Evolutionary conservation across 768 basidiomycete genomes (phyloP), one percentile per base, ranked within the genome.

Genomic region (Clitopilus hobsonii): DNA sequence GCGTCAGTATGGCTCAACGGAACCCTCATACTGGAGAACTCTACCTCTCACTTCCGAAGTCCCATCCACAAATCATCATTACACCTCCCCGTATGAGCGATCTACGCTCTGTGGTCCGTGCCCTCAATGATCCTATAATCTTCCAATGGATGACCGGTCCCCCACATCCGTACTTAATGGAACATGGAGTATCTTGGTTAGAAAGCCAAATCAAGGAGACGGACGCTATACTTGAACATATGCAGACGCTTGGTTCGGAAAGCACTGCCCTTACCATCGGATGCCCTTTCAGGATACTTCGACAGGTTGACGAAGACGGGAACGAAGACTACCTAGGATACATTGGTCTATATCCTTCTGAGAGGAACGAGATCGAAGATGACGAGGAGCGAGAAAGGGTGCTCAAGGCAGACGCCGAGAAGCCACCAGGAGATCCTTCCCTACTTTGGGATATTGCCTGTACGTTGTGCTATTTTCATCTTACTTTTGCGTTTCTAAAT

Each of bases 401-500:
- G 11, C 58, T 63, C n/a, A 62, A 64, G 38, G 72, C 70, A 57
- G 82, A 84, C 61, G 56, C 62, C 6, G 56, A 53, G 11, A 72
- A 69, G 51, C 54, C 53, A 14, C 55, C 63, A 10, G 81, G 80
- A 4, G 79, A 83, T 60, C 71, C 77, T 2, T 64, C 63, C 22
- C 81, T 82, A 49, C 59, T 77, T 18, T 83, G 79, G 79, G 67
- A 67, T 14, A 67, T 84, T 51, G 83, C 79, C 59, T 72, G 83
- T 82, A 64, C 13, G 76, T 24, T 6, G n/a, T n/a, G n/a, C n/a
- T 41, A 45, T 26, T 52, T 24, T 3, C 13, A 16, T 36, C 6
- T 26, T 26, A 18, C 32, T 7, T 5, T 18, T 16, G n/a, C 1
- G 4, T 23, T 18, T 16, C 41, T 45, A 11, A 45, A 5, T 18